Conservation (phyloP, 257 asterid species). For the Przewalskia tangutica region DNA sequence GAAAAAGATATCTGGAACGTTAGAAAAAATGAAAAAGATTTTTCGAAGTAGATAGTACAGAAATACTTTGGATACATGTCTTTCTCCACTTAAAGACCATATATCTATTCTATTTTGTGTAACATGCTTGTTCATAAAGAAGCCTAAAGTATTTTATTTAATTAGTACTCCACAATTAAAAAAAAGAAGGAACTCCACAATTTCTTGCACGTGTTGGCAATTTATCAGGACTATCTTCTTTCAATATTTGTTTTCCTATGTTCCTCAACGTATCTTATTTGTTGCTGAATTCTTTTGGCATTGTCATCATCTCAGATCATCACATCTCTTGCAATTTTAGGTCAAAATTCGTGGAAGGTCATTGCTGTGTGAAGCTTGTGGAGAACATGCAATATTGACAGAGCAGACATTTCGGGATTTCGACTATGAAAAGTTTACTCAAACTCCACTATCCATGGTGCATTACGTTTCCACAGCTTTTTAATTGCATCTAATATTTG, state of each 20-base stretch:
- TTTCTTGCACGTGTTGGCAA: not conserved
- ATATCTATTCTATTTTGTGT: not conserved
- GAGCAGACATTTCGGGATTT: conserved; percentile 36
- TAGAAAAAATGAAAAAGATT: not conserved
- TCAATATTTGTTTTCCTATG: not conserved
- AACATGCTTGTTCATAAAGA: not conserved
- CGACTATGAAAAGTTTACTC: conserved; percentile 73
- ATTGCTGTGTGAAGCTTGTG: conserved; percentile 65
- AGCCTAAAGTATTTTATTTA: not conserved
- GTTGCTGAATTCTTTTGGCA: not conserved
- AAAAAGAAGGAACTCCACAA: not conserved
- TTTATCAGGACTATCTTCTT: not conserved
- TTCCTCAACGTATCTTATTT: not conserved
- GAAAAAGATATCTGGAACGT: not conserved
- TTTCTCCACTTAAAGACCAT: not conserved
- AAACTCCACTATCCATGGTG: conserved; percentile 66
- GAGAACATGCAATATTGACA: conserved; percentile 45
- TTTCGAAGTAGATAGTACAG: not conserved
- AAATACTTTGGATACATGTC: not conserved
- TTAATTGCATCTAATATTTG: not conserved
- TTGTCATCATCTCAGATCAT: not conserved
- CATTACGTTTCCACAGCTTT: not conserved
- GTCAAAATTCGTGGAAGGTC: conserved; percentile 83
- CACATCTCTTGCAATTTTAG: conserved; percentile 17
- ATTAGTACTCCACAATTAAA: not conserved